Evolutionary conservation across 2,329 filamentous ascomycete species (phyloP).

Genomic region (Alternaria brassicae): DNA sequence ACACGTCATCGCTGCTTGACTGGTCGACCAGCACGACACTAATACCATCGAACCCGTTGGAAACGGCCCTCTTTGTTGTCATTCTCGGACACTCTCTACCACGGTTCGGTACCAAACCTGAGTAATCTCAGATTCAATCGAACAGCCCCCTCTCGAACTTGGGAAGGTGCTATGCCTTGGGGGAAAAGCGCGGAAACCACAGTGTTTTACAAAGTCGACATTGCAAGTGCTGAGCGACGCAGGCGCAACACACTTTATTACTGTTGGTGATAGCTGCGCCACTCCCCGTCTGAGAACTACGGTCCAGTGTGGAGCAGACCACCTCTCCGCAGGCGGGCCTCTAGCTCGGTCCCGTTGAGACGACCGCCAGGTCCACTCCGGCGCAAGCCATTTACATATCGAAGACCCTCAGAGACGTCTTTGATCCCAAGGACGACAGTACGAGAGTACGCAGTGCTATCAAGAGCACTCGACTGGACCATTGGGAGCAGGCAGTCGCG

Average conservation of each 20-base stretch:
- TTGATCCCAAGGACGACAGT: not conserved
- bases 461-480: not conserved
- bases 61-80: slow-evolving; percentile 25
- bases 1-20: slow-evolving; percentile 15
- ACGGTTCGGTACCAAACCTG: slow-evolving; percentile 27
- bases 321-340: slow-evolving; percentile 9
- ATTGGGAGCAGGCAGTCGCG: not conserved
- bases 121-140: not conserved
- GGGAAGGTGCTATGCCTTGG: slow-evolving; percentile 10
- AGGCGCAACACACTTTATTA: not conserved
- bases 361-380: slow-evolving; percentile 8
- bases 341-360: slow-evolving; percentile 14
- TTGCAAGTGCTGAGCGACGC: not conserved
- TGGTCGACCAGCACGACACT: slow-evolving; percentile 25
- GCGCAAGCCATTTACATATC: slow-evolving; percentile 5
- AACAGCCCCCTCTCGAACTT: not conserved
- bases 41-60: slow-evolving; percentile 14
- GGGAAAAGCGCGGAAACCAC: slow-evolving; percentile 9
- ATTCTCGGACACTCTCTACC: slow-evolving; percentile 17
- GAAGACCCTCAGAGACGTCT: not conserved
- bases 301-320: slow-evolving; percentile 17
- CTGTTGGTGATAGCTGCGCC: slow-evolving; percentile 13
- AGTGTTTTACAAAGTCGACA: slow-evolving; percentile 1
- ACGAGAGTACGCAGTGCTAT: not conserved
- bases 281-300: slow-evolving; percentile 17